These are phyloP conservation scores for Hyaloscypha variabilis DNA, from an alignment of 495 filamentous ascomycete genomes.

Conservation along the genomic window DNA sequence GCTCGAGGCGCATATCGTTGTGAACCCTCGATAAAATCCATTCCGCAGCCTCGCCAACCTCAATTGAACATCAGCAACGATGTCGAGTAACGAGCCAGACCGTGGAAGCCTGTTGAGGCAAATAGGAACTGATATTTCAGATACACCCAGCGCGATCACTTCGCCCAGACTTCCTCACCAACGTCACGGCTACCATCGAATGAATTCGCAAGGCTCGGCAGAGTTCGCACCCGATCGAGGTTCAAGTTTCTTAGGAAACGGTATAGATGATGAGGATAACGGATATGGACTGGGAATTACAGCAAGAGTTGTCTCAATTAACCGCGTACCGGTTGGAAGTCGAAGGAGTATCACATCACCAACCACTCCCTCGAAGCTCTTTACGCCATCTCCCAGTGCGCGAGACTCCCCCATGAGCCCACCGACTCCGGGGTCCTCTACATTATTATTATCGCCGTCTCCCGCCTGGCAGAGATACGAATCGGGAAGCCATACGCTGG, in stretches of 20 bases:
- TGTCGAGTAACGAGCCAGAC: slow-evolving; percentile 1
- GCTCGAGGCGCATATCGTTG: not conserved
- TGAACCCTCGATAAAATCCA: not conserved
- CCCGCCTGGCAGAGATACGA: slow-evolving; percentile 3
- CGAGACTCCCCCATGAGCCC: slow-evolving; percentile 4
- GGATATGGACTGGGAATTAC: slow-evolving; percentile 3
- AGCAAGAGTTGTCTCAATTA: not conserved
- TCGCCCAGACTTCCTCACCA: not conserved
- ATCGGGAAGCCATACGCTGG: not conserved
- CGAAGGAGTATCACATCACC: not conserved
- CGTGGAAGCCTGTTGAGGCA: slow-evolving; percentile 1
- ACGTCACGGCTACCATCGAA: slow-evolving; percentile 6
- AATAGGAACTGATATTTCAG: not conserved
- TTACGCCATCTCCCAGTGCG: not conserved
- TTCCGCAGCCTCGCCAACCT: not conserved
- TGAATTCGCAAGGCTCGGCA: slow-evolving; percentile 6
- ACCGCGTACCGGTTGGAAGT: slow-evolving; percentile 6
- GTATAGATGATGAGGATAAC: not conserved
- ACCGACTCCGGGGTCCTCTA: slow-evolving; percentile 6
- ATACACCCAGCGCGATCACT: not conserved
- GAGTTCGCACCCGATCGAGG: not conserved
- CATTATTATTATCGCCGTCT: not conserved
- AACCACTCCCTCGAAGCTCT: not conserved
- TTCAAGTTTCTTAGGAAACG: not conserved
- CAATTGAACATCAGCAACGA: not conserved